Percentiles rank a stretch among this genome's conserved stretches.
Evolutionary conservation across 805 yeast genomes (phyloP).

Genomic region (Ogataea pignaliae): DNA sequence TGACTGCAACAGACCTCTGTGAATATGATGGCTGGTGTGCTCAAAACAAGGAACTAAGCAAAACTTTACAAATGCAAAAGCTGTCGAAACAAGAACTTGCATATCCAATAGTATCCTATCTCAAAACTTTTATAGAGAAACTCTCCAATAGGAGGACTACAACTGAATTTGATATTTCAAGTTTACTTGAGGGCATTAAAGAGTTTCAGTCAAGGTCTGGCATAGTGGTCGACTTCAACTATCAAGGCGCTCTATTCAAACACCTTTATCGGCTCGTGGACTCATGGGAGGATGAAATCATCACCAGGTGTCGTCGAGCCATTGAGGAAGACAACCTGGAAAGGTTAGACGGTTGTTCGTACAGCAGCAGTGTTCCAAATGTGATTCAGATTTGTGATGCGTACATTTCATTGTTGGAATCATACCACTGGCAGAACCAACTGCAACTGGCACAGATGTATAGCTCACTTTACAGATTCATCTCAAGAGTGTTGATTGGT

Average conservation of each 20-base stretch:
- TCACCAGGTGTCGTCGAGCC: slow-evolving; percentile 40
- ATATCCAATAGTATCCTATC: slow-evolving; percentile 16
- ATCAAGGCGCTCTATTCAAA: slow-evolving; percentile 21
- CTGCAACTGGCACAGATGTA: slow-evolving; percentile 58
- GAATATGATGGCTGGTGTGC: slow-evolving; percentile 23
- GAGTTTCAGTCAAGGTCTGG: slow-evolving; percentile 15
- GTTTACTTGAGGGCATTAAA: slow-evolving; percentile 7
- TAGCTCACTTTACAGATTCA: slow-evolving; percentile 55
- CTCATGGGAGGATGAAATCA: slow-evolving; percentile 24
- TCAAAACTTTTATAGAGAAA: slow-evolving; percentile 15
- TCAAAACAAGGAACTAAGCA: slow-evolving; percentile 18
- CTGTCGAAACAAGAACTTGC: slow-evolving; percentile 14
- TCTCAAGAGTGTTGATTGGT: slow-evolving; percentile 54
- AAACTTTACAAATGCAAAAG: slow-evolving; percentile 15
- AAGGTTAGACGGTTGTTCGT: slow-evolving; percentile 30
- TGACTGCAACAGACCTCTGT: slow-evolving; percentile 20
- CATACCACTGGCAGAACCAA: slow-evolving; percentile 62
- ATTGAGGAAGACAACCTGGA: slow-evolving; percentile 54
- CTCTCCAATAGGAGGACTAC: slow-evolving; percentile 4
- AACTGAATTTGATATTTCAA: slow-evolving; percentile 5
- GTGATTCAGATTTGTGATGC: slow-evolving; percentile 26
- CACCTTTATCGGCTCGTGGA: slow-evolving; percentile 19
- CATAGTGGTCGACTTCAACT: slow-evolving; percentile 16
- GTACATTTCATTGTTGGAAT: slow-evolving; percentile 47
- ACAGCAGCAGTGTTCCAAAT: slow-evolving; percentile 25